Base-by-base conservation (phyloP, 805 yeast species). In the Metschnikowia gelsemii region DNA sequence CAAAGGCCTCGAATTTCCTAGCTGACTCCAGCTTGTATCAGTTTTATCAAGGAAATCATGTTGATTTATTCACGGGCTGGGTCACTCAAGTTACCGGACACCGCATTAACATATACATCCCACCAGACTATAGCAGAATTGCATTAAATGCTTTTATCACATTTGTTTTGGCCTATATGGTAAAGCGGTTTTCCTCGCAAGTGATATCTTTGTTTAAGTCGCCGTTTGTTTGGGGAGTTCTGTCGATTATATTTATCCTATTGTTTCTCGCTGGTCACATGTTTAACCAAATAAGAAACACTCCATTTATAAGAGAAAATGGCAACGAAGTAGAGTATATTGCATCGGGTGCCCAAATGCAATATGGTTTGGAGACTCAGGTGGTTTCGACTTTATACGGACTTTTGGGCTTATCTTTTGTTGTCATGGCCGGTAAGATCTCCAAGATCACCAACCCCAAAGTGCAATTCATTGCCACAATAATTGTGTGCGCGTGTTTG, bases 281-380 rank as follows among this genome's bases (percentile, higher is more conserved):
- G 99, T 93, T 80, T 75, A 90, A 88, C 62, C 76, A 78, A 51
- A 93, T 93, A 49, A 79, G 97, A 82, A 46, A 90, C 45, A 50
- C 89, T 73, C 68, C 73, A 42, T 51, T 35, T 26, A 35, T 51
- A 34, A 31, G 32, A 12, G 53, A 49, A 12, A 27, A 32, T 11
- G 47, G 40, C 3, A 24, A 20, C 2, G 19, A 19, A n/a, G 39
- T 42, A 8, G 53, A 49, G 43, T 43, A 49, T 21, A 39, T 49
- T 24, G 39, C 44, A 1, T 37, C 47, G 8, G 26, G 41, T 12
- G 27, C 51, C 4, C 55, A 83, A 56, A 69, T 67, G 37, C 99
- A 93, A 63, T 75, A 77, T 37, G 96, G 88, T 6, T 79, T 84
- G 32, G 99, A 93, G 69, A 88, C 97, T 7, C 97, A 93, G 67